Percentiles rank a stretch among this genome's conserved stretches.
Evolutionary conservation across 306 rosid species (phyloP).

Genomic region (Sindora glabra): DNA sequence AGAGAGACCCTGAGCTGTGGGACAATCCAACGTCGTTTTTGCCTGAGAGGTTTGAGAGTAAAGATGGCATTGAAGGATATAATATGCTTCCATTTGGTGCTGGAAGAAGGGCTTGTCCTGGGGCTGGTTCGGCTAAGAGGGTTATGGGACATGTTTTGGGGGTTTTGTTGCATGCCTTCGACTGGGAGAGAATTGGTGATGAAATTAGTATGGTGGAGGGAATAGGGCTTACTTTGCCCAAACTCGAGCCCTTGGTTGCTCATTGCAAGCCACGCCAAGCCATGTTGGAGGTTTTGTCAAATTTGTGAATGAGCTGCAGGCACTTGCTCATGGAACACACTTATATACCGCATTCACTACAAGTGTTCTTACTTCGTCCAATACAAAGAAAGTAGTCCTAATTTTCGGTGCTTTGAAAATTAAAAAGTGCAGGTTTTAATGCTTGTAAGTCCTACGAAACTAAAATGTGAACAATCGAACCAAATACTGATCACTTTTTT

Average conservation of each 20-base stretch:
- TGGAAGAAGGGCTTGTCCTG: constrained; percentile 9
- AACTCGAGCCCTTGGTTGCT: constrained; percentile 1
- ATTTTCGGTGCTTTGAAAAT: no score
- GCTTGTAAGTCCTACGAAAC: no score
- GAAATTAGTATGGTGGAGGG: constrained; percentile 14
- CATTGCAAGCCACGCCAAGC: not conserved
- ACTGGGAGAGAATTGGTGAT: constrained; percentile 14
- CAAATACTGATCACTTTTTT: no score
- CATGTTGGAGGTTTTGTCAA: no score
- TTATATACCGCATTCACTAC: no score
- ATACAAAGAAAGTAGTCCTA: no score
- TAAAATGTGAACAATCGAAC: no score
- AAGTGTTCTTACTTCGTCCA: no score
- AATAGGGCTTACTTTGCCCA: not conserved
- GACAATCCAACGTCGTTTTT: constrained; percentile 15
- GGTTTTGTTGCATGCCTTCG: constrained; percentile 21
- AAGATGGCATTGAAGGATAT: not conserved
- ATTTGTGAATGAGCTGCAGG: no score
- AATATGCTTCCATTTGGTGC: constrained; percentile 15
- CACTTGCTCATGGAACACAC: no score
- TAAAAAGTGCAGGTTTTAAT: no score
- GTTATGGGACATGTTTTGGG: constrained; percentile 10
- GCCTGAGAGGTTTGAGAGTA: constrained; percentile 38
- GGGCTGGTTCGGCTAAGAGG: not conserved
- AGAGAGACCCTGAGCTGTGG: constrained; percentile 27